phyloP scores from a whole-genome alignment of 75 land plant species.

The Sequoiadendron giganteum region DNA sequence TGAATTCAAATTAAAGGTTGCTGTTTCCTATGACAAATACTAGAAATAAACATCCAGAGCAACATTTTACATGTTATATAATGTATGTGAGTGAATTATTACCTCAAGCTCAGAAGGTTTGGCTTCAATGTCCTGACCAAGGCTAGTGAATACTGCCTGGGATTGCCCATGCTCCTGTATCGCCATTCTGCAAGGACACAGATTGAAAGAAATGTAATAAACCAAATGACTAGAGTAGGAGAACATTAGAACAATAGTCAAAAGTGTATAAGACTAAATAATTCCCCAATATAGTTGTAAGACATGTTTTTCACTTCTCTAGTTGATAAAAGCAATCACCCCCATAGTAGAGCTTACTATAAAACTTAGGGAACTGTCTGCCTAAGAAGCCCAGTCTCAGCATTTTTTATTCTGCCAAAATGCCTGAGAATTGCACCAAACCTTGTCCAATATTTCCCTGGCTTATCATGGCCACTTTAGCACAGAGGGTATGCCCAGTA shows the following conservation, averaged over 20 bases:
- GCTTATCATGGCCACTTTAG: neutral
- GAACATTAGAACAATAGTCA: neutral
- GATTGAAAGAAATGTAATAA: neutral
- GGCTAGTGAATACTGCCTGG: constrained; percentile 49
- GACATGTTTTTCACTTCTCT: neutral
- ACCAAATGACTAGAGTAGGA: neutral
- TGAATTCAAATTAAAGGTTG: neutral
- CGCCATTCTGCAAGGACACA: constrained; percentile 43
- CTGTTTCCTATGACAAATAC: neutral
- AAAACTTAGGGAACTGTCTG: neutral
- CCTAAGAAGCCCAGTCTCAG: neutral
- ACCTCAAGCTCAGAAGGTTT: constrained; percentile 75
- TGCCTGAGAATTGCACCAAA: too few relatives aligned
- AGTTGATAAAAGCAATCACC: neutral
- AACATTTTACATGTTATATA: neutral
- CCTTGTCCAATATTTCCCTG: neutral
- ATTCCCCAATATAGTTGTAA: neutral
- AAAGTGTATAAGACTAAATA: neutral
- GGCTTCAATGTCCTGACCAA: constrained; percentile 62
- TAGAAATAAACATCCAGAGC: constrained; percentile 2
- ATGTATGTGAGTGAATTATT: constrained; percentile 1
- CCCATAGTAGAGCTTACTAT: neutral
- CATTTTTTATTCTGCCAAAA: neutral
- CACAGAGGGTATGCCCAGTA: neutral
- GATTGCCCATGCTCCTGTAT: constrained; percentile 67